A percentile compares a stretch with the other conserved stretches of the same genome.
These are phyloP conservation scores for Sarocladium kiliense DNA, from an alignment of 2,329 filamentous ascomycete species.

Conservation along the genomic window DNA sequence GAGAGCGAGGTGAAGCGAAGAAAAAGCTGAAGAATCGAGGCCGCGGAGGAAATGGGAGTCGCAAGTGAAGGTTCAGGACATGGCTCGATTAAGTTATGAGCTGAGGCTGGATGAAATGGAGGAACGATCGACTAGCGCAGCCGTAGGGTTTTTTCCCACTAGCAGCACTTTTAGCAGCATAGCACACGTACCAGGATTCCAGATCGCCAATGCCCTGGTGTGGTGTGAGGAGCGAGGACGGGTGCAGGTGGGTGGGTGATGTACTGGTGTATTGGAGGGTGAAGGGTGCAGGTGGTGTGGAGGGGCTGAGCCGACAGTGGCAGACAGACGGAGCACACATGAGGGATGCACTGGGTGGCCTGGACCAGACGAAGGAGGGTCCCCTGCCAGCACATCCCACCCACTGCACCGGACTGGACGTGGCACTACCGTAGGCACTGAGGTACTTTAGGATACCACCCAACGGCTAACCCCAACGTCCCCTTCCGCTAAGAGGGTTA, in stretches of 20 bases:
- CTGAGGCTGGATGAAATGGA: constrained; percentile 6
- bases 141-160: constrained; percentile 3
- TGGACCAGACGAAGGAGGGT: neutral
- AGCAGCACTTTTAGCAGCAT: neutral
- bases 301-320: neutral
- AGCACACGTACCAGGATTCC: neutral
- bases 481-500: neutral
- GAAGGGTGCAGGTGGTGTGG: neutral
- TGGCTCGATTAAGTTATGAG: constrained; percentile 4
- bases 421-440: neutral
- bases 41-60: neutral
- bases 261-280: neutral
- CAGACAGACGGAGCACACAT: neutral
- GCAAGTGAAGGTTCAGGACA: neutral
- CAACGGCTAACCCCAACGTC: neutral
- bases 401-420: neutral
- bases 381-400: neutral
- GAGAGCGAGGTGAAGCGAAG: neutral
- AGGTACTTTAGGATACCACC: neutral
- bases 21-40: neutral
- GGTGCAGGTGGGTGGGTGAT: neutral
- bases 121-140: constrained; percentile 5
- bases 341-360: neutral
- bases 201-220: neutral
- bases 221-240: neutral